Percentiles rank a stretch among this genome's conserved stretches.
phyloP scores from a whole-genome alignment of 1,284 basidiomycete species.

The Heterobasidion annosum region DNA sequence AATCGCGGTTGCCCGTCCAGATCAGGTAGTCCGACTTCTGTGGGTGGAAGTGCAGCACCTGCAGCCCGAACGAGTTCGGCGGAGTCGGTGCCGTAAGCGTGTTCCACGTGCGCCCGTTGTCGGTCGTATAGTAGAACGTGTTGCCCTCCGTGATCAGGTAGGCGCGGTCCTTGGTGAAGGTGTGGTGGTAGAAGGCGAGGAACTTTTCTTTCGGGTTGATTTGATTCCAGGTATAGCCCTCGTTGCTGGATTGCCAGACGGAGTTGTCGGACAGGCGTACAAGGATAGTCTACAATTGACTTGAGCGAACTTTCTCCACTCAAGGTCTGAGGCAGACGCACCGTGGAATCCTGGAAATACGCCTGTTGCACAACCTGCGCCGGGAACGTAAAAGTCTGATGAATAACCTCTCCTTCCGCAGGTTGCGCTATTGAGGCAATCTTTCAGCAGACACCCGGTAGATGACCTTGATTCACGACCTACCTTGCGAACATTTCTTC shows the following conservation, averaged over 20 bases:
- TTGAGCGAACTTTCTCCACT: neutral
- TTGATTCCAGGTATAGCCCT: constrained; percentile 87
- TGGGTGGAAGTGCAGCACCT: constrained; percentile 85
- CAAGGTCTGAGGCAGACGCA: constrained; percentile 19
- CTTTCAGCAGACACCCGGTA: neutral
- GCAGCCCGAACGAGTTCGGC: constrained; percentile 75
- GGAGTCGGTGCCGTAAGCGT: constrained; percentile 48
- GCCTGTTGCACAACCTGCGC: constrained; percentile 66
- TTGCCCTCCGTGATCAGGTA: constrained; percentile 76
- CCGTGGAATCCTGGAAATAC: constrained; percentile 77
- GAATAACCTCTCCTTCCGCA: constrained; percentile 60
- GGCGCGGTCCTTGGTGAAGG: constrained; percentile 71
- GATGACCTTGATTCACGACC: constrained; percentile 1
- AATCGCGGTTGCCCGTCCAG: constrained; percentile 78
- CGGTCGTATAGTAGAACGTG: constrained; percentile 74
- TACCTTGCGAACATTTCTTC: constrained; percentile 73
- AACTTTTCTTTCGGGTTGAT: constrained; percentile 55
- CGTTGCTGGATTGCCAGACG: constrained; percentile 91
- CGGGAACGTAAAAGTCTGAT: constrained; percentile 71
- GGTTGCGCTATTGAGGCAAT: constrained; percentile 48
- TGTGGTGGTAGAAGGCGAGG: constrained; percentile 82
- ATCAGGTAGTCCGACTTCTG: constrained; percentile 76
- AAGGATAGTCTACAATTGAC: constrained; percentile 62
- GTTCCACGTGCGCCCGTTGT: constrained; percentile 75
- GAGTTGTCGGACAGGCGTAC: constrained; percentile 71